phyloP scores from a whole-genome alignment of 768 basidiomycete genomes.

The Termitomyces heimii region DNA sequence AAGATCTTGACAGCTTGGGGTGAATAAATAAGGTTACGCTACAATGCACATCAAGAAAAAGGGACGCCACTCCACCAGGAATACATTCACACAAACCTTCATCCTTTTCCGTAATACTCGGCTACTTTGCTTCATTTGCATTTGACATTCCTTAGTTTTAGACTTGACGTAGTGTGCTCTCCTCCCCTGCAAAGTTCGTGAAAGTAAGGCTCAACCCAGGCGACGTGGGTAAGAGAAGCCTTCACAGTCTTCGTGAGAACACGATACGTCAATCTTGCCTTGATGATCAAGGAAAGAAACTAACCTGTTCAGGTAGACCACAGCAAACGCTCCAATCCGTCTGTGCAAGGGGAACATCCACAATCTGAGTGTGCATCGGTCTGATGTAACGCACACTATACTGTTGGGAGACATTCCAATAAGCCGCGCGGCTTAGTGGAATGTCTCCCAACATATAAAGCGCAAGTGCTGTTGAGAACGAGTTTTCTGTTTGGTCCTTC shows the following conservation, averaged over 20 bases:
- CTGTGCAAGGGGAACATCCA: slow-evolving; percentile 70
- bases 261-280: neutral
- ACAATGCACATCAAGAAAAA: neutral
- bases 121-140: too few species aligned
- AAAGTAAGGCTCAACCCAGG: slow-evolving; percentile 52
- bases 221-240: slow-evolving; percentile 59
- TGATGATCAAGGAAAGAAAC: slow-evolving; percentile 8
- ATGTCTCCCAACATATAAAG: too few species aligned
- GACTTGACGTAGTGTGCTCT: too few species aligned
- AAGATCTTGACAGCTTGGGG: neutral
- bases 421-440: too few species aligned
- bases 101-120: too few species aligned
- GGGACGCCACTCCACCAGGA: neutral
- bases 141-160: too few species aligned
- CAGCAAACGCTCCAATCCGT: slow-evolving; percentile 83
- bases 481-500: slow-evolving; percentile 21
- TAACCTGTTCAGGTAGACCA: slow-evolving; percentile 61
- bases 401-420: too few species aligned
- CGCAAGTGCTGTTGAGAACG: slow-evolving; percentile 80
- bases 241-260: slow-evolving; percentile 56
- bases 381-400: slow-evolving; percentile 81
- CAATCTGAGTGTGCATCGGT: slow-evolving; percentile 70
- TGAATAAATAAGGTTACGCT: too few species aligned
- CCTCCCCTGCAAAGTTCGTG: too few species aligned
- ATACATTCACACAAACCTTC: neutral